Conservation (phyloP, 768 basidiomycete species). For the Vararia minispora region DNA sequence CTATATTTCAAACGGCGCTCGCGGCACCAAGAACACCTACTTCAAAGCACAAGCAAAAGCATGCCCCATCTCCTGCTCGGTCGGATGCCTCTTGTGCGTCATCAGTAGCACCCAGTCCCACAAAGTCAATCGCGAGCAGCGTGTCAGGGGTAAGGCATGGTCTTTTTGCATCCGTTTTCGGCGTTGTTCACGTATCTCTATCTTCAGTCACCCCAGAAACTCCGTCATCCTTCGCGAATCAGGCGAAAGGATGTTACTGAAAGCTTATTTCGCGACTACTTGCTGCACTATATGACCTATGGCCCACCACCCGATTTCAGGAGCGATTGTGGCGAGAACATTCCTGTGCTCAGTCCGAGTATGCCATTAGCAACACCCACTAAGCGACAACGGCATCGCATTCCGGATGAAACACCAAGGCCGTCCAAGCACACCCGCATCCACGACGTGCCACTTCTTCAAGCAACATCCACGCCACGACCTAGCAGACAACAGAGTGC, state of each 20-base stretch:
- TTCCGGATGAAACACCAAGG: constrained; percentile 20
- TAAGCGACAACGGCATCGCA: constrained; percentile 16
- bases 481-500: neutral
- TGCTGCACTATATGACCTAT: constrained; percentile 74
- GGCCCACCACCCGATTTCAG: constrained; percentile 20
- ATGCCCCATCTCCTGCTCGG: neutral
- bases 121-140: constrained; percentile 7
- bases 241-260: constrained; percentile 56
- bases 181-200: constrained; percentile 1
- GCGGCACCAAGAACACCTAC: constrained; percentile 6
- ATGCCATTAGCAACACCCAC: constrained; percentile 22
- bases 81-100: constrained; percentile 1
- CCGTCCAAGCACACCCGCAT: constrained; percentile 6
- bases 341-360: too few species aligned
- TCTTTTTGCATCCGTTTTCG: neutral
- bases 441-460: neutral
- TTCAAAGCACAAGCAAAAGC: neutral
- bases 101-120: constrained; percentile 8
- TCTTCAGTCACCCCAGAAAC: constrained; percentile 27
- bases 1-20: neutral
- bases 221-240: constrained; percentile 66
- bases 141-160: constrained; percentile 4
- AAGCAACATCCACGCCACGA: neutral
- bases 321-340: too few species aligned
- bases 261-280: constrained; percentile 62